Conservation (phyloP, 202 grass and related monocot genomes). For the Schoenoplectus tabernaemontani region DNA sequence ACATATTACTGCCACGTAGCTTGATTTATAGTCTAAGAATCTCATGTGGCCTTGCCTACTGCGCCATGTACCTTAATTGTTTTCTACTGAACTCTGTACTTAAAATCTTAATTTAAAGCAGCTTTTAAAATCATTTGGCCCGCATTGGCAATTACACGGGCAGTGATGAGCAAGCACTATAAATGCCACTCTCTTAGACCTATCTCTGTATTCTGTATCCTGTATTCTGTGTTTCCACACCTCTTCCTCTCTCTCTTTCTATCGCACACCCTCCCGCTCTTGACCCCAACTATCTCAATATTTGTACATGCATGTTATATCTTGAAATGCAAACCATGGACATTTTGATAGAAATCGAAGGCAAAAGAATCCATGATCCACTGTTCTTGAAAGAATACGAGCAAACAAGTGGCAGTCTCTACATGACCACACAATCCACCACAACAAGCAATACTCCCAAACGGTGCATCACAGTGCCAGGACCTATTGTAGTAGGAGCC, state of each 20-base stretch:
- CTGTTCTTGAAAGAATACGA: constrained; percentile 42
- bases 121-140: constrained; percentile 11
- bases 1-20: constrained; percentile 8
- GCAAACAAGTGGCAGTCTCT: constrained; percentile 24
- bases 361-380: constrained; percentile 74
- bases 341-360: constrained; percentile 64
- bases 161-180: constrained; percentile 22
- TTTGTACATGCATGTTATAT: constrained; percentile 14
- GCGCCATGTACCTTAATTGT: not conserved
- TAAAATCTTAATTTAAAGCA: constrained; percentile 3
- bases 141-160: not conserved
- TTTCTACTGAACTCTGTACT: not conserved
- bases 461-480: constrained; percentile 38
- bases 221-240: constrained; percentile 15
- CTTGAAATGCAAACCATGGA: constrained; percentile 41
- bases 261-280: constrained; percentile 12
- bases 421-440: constrained; percentile 16
- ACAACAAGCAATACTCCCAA: constrained; percentile 4
- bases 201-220: constrained; percentile 22
- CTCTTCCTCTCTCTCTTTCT: constrained; percentile 13
- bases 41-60: constrained; percentile 4
- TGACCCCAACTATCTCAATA: not conserved
- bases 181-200: constrained; percentile 26
- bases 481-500: constrained; percentile 80
- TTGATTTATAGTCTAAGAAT: not conserved